phyloP scores from a whole-genome alignment of 306 rosid species.

The Sicyos baderoa region DNA sequence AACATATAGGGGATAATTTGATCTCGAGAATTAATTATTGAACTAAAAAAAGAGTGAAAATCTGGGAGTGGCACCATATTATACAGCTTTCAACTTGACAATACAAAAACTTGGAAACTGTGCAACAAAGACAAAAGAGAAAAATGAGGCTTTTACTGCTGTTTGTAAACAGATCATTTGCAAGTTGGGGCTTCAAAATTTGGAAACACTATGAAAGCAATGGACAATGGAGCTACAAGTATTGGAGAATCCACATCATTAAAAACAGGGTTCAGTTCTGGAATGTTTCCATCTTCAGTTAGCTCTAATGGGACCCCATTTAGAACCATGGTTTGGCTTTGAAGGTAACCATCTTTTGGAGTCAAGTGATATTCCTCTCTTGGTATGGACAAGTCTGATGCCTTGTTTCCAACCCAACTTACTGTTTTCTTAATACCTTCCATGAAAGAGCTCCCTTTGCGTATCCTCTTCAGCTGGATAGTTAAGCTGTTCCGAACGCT shows the following conservation, averaged over 20 bases:
- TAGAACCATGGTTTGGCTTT: conserved; percentile 59
- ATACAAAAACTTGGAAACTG: not conserved
- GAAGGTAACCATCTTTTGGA: conserved; percentile 40
- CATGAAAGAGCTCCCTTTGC: conserved; percentile 26
- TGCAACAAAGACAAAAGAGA: not conserved
- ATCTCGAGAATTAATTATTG: too few relatives aligned
- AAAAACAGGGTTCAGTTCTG: conserved; percentile 41
- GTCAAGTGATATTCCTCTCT: conserved; percentile 86
- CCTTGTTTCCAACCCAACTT: conserved; percentile 69
- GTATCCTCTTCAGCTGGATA: conserved; percentile 13
- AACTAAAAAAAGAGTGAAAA: too few relatives aligned
- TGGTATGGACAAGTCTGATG: conserved; percentile 38
- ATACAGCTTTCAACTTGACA: not conserved
- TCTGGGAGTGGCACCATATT: not conserved
- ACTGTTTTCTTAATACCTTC: conserved; percentile 54
- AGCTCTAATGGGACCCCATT: conserved; percentile 59
- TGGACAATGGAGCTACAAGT: conserved; percentile 30
- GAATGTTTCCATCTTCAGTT: conserved; percentile 57
- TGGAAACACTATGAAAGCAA: conserved; percentile 41
- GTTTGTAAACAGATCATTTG: conserved; percentile 19
- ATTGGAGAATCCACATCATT: conserved; percentile 37
- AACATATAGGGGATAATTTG: too few relatives aligned
- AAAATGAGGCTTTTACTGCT: conserved; percentile 4
- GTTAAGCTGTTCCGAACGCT: conserved; percentile 27
- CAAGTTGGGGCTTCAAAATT: conserved; percentile 53